Percentiles rank a stretch among this genome's conserved stretches.
Evolutionary conservation across 495 filamentous ascomycete species (phyloP).

Genomic region (Talaromyces nanjingensis): DNA sequence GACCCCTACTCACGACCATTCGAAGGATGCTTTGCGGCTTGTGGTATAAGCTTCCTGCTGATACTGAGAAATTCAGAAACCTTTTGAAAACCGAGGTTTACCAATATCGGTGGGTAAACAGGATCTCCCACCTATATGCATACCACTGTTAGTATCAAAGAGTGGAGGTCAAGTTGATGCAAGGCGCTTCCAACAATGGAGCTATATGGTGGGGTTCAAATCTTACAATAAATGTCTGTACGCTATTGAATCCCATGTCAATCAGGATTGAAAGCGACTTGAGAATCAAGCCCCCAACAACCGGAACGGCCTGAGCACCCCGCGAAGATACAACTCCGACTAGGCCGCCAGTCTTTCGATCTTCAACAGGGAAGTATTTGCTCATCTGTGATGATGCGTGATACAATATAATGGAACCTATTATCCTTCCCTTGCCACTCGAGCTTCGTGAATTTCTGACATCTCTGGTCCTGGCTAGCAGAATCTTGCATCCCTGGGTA

Average conservation of each 20-base stretch:
- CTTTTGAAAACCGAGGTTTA: slow-evolving; percentile 4
- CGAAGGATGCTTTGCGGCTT: not conserved
- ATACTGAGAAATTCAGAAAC: slow-evolving; percentile 10
- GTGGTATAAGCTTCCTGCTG: not conserved
- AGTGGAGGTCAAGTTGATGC: not conserved
- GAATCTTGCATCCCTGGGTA: slow-evolving; percentile 4
- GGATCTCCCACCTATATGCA: not conserved
- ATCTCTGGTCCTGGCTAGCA: not conserved
- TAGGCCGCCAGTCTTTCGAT: slow-evolving; percentile 1
- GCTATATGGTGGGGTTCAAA: not conserved
- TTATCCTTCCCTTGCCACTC: not conserved
- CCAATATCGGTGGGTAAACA: not conserved
- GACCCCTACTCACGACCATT: not conserved
- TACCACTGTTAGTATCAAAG: not conserved
- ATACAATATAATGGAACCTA: slow-evolving; percentile 6
- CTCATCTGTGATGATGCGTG: slow-evolving; percentile 7
- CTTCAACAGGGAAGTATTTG: slow-evolving; percentile 1
- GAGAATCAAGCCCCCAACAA: not conserved
- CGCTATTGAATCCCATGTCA: slow-evolving; percentile 6
- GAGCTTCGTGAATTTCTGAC: not conserved
- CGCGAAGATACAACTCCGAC: not conserved
- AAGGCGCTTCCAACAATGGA: not conserved
- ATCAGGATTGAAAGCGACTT: not conserved
- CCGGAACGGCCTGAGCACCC: not conserved
- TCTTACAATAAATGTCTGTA: slow-evolving; percentile 5